Conservation (phyloP, 2,329 filamentous ascomycete genomes). For the Neophaeococcomyces aloes region DNA sequence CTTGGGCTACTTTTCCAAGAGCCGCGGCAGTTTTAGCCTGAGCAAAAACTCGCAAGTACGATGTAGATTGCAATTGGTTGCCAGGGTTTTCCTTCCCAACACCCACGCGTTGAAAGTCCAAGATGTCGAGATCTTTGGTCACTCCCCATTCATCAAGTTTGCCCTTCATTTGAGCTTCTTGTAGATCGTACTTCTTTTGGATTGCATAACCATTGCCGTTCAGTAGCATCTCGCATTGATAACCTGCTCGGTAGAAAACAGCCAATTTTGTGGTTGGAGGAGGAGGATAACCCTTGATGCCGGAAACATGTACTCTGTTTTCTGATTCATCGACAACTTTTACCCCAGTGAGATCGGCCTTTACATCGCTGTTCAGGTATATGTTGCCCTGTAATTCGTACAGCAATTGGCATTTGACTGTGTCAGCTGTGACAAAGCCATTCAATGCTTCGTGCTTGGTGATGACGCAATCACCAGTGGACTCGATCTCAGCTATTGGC, state of each 20-base stretch:
- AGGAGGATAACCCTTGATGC: constrained; percentile 32
- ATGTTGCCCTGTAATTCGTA: constrained; percentile 30
- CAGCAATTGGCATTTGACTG: constrained; percentile 20
- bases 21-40: too few species aligned
- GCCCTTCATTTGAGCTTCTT: constrained; percentile 26
- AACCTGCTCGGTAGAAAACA: constrained; percentile 29
- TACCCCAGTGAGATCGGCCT: constrained; percentile 32
- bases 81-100: too few species aligned
- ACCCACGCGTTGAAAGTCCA: too few species aligned
- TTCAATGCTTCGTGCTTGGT: constrained; percentile 12
- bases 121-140: too few species aligned
- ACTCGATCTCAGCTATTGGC: constrained; percentile 22
- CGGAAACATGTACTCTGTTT: constrained; percentile 38
- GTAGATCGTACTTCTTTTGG: constrained; percentile 26
- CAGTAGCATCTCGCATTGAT: constrained; percentile 31
- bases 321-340: constrained; percentile 34
- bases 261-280: constrained; percentile 36
- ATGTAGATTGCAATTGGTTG: too few species aligned
- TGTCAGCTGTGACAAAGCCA: constrained; percentile 18
- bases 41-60: too few species aligned
- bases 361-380: constrained; percentile 42
- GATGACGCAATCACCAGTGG: constrained; percentile 14
- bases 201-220: constrained; percentile 31
- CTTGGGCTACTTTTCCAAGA: too few species aligned
- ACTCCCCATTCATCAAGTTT: too few species aligned